Evolutionary conservation across 164 flowering plant genomes (phyloP).

Genomic region (Magnolia officinalis): DNA sequence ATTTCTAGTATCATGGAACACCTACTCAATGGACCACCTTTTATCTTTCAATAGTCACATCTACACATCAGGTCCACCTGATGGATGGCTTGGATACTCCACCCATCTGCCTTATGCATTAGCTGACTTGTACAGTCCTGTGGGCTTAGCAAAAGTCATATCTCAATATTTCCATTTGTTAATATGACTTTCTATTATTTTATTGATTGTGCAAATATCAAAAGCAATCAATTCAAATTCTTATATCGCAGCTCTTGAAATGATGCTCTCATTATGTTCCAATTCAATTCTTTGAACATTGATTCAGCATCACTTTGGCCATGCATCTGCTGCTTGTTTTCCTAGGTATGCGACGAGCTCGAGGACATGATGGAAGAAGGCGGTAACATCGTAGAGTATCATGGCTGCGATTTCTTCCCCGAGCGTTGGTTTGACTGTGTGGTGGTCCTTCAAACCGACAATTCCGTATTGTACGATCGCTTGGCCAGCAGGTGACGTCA

Average conservation of each 20-base stretch:
- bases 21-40: too few species aligned
- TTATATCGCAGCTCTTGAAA: not conserved
- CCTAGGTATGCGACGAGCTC: conserved; percentile 91
- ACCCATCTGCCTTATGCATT: too few species aligned
- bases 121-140: too few species aligned
- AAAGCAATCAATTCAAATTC: not conserved
- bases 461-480: conserved; percentile 75
- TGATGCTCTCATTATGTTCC: too few species aligned
- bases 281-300: not conserved
- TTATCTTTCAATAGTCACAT: too few species aligned
- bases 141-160: too few species aligned
- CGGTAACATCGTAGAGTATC: conserved; percentile 86
- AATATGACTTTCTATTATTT: not conserved
- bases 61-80: too few species aligned
- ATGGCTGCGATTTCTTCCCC: conserved; percentile 96
- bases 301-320: not conserved
- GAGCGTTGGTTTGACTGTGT: conserved; percentile 95
- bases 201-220: not conserved
- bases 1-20: too few species aligned
- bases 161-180: too few species aligned
- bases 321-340: not conserved
- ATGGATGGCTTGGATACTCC: too few species aligned
- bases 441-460: conserved; percentile 90
- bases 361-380: conserved; percentile 94
- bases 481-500: conserved; percentile 55